Evolutionary conservation across 78 protist species (phyloP), one percentile per base, ranked within the genome.

Genomic region (Chrysochromulina parva): DNA sequence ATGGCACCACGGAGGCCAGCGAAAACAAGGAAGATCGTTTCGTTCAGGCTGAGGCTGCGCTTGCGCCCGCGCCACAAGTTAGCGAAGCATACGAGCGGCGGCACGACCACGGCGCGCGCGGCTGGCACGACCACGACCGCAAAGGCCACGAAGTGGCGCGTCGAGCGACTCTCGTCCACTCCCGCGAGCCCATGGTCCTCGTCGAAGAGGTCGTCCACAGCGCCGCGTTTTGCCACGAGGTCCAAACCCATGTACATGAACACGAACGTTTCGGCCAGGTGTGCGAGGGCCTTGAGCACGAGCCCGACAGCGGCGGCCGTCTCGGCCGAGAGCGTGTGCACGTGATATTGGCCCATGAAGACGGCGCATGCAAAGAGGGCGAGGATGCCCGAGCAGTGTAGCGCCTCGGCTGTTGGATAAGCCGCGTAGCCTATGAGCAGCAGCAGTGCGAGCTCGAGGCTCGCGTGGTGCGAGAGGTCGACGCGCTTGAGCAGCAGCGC

Each of bases 291-390:
- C 73, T 66, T 66, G 73, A 26, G 26, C 38, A 24, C 38, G 11
- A 26, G 47, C 26, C 47, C 73, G 19, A 19, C 26, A 3, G 26
- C 47, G 47, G 17, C 73, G 38, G 1, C 10, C 47, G 50, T 38
- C 2, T 1, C 26, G 13, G 6, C 3, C 4, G 22, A 20, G 14
- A 24, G 28, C 9, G 14, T 78, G 85, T 1, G 4, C n/a, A 6
- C 62, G 50, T 58, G 50, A 60, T 78, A 78, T 11, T 13, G 57
- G 53, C 62, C 88, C 80, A 88, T 67, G 54, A 54, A 38, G 47
- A 88, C 69, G n/a, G 82, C 90, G 26, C 84, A 47, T 62, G 69
- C 66, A 13, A 88, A 65, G 2, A 88, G 66, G 20, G 90, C 80
- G 60, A 88, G n/a, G 90, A 88, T 69, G 17, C 90, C 90, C 19